Conservation (phyloP, 805 yeast genomes). For the Clavispora asparagi region DNA sequence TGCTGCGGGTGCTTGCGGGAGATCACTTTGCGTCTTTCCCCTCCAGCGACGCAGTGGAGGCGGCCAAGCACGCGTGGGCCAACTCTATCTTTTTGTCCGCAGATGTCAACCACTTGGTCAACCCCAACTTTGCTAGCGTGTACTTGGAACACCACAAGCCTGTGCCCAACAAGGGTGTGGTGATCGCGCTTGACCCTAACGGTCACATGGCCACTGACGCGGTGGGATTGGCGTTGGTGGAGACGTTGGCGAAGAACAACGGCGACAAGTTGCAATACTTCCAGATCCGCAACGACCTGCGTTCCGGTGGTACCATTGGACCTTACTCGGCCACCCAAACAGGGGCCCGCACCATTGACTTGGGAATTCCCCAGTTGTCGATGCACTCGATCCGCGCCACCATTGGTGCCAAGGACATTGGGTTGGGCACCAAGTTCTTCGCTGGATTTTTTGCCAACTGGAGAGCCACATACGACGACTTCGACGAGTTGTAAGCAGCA, state of each 20-base stretch:
- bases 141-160: constrained; percentile 79
- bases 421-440: constrained; percentile 68
- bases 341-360: constrained; percentile 72
- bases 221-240: constrained; percentile 63
- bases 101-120: constrained; percentile 76
- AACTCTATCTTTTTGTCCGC: constrained; percentile 78
- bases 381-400: constrained; percentile 87
- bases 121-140: constrained; percentile 68
- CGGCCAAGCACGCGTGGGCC: constrained; percentile 47
- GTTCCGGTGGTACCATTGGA: constrained; percentile 89
- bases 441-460: constrained; percentile 63
- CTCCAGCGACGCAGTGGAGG: constrained; percentile 19
- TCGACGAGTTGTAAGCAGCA: constrained; percentile 38
- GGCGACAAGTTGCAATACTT: constrained; percentile 70
- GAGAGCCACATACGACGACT: constrained; percentile 53
- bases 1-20: constrained; percentile 48
- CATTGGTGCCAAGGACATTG: constrained; percentile 72
- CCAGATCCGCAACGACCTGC: constrained; percentile 80
- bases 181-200: constrained; percentile 70
- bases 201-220: constrained; percentile 83
- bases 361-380: constrained; percentile 78
- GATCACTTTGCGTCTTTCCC: constrained; percentile 15
- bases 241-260: constrained; percentile 61
- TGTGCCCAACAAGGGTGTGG: constrained; percentile 69
- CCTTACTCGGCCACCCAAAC: constrained; percentile 60